Evolutionary conservation across 192 early-diverging fungal genomes (phyloP).

Genomic region (Coemansia sp.): DNA sequence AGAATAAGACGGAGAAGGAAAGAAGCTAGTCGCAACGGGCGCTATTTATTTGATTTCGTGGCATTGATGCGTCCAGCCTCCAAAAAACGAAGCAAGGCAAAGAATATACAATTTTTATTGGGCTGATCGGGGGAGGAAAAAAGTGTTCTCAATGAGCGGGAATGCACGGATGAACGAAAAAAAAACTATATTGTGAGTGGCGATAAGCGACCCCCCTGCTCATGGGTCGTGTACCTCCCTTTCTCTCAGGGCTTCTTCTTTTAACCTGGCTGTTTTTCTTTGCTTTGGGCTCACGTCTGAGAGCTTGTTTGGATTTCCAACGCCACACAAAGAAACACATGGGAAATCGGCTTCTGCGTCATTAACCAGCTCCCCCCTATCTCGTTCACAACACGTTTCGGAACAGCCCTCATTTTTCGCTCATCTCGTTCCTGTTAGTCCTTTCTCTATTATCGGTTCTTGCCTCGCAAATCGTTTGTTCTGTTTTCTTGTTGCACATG

Average conservation of each 20-base stretch:
- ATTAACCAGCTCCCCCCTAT: background rate
- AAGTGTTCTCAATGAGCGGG: conserved; percentile 7
- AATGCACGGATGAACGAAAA: conserved; percentile 16
- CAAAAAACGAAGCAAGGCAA: too few species aligned
- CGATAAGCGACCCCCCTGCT: background rate
- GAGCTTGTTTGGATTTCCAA: background rate
- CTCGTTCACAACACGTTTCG: conserved; percentile 6
- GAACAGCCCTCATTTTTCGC: background rate
- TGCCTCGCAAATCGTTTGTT: background rate
- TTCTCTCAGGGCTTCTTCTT: background rate
- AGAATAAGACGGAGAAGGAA: background rate
- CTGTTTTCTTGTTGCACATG: background rate
- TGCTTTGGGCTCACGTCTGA: background rate
- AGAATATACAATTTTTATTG: conserved; percentile 2
- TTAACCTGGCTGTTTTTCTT: background rate
- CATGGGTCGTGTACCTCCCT: background rate
- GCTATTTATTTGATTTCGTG: conserved; percentile 23
- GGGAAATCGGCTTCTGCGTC: conserved; percentile 1
- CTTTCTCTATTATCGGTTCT: background rate
- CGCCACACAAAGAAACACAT: conserved; percentile 5
- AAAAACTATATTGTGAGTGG: background rate
- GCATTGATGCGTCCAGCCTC: background rate
- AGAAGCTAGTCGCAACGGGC: background rate
- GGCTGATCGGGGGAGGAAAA: background rate
- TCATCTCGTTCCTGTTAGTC: background rate